phyloP scores from a whole-genome alignment of 164 flowering plant genomes.

The Tinospora cordifolia region DNA sequence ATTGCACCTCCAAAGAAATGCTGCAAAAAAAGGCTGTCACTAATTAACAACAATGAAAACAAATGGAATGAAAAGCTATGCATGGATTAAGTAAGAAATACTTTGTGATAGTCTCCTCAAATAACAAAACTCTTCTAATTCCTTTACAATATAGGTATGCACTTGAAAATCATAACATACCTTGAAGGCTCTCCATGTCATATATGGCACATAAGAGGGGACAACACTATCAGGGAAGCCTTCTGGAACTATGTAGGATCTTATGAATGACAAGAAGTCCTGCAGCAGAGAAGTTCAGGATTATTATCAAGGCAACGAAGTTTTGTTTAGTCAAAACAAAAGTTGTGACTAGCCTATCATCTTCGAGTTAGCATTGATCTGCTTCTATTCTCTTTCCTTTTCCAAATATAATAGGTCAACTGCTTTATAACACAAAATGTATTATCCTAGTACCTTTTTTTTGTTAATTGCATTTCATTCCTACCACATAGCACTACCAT shows the following conservation, averaged over 20 bases:
- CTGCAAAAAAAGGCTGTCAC: constrained; percentile 28
- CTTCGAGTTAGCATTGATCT: neutral
- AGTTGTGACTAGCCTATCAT: neutral
- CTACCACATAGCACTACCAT: too few species aligned
- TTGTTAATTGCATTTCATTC: too few species aligned
- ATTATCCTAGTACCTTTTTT: too few species aligned
- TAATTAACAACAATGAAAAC: neutral
- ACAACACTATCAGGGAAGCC: constrained; percentile 90
- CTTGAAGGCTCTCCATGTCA: constrained; percentile 95
- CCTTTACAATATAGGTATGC: neutral
- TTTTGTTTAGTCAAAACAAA: neutral
- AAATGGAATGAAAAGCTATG: neutral
- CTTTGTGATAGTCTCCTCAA: neutral
- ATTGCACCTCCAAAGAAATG: constrained; percentile 99
- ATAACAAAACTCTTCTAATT: neutral
- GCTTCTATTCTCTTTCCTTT: too few species aligned
- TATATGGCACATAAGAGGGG: constrained; percentile 89
- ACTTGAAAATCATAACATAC: constrained; percentile 25
- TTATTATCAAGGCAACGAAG: neutral
- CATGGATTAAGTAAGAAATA: neutral
- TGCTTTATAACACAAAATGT: too few species aligned
- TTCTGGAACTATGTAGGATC: constrained; percentile 95
- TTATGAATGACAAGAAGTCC: constrained; percentile 68
- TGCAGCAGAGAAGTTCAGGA: constrained; percentile 26
- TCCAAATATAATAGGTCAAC: too few species aligned